These are phyloP conservation scores for Neofusicoccum sp. DNA, from an alignment of 2,329 filamentous ascomycete species.

Conservation along the genomic window DNA sequence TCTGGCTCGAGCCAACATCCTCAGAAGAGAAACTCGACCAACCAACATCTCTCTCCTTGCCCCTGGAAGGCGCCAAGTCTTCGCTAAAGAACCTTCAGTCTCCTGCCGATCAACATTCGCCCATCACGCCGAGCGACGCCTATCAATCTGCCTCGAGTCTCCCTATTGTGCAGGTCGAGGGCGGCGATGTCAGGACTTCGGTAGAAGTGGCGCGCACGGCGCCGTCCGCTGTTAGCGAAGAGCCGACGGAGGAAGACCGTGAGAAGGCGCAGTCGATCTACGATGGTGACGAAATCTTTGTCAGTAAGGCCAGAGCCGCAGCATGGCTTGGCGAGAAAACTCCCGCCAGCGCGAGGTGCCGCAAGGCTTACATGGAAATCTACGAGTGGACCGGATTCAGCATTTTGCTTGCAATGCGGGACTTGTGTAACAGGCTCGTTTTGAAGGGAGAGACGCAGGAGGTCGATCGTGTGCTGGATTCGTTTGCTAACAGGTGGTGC, in stretches of 20 bases:
- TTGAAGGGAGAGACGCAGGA: slow-evolving; percentile 94
- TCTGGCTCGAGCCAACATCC: slow-evolving; percentile 41
- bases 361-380: slow-evolving; percentile 83
- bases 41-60: slow-evolving; percentile 32
- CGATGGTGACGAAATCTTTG: slow-evolving; percentile 78
- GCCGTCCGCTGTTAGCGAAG: slow-evolving; percentile 23
- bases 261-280: slow-evolving; percentile 80
- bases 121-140: slow-evolving; percentile 44
- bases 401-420: slow-evolving; percentile 73
- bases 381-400: slow-evolving; percentile 83
- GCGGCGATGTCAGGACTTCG: slow-evolving; percentile 38
- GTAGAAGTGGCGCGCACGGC: slow-evolving; percentile 26
- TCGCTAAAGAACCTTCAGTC: slow-evolving; percentile 27
- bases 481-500: slow-evolving; percentile 88
- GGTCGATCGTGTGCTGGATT: slow-evolving; percentile 88
- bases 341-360: slow-evolving; percentile 51
- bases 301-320: slow-evolving; percentile 75
- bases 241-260: slow-evolving; percentile 65
- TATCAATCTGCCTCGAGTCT: slow-evolving; percentile 50
- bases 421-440: slow-evolving; percentile 76
- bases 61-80: slow-evolving; percentile 38
- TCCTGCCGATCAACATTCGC: slow-evolving; percentile 24
- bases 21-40: slow-evolving; percentile 35
- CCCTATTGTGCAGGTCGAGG: slow-evolving; percentile 52
- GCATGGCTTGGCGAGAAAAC: slow-evolving; percentile 79